A percentile compares a stretch with the other conserved stretches of the same genome.
Evolutionary conservation across 2,329 filamentous ascomycete species (phyloP).

Genomic region (Xylariaceae sp.): DNA sequence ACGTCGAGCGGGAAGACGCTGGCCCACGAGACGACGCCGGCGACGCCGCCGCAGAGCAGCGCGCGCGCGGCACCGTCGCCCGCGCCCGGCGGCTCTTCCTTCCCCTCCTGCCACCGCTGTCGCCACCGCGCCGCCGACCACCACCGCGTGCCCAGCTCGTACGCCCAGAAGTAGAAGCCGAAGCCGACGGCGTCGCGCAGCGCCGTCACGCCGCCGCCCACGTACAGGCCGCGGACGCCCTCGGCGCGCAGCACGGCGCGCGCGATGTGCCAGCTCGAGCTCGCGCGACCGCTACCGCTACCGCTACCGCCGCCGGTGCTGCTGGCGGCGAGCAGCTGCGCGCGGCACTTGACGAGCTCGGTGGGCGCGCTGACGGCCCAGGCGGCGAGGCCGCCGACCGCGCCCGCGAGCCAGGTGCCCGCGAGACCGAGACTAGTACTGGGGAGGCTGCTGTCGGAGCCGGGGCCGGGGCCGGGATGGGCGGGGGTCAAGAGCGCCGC

Average conservation of each 20-base stretch:
- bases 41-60: constrained; percentile 77
- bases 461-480: constrained; percentile 24
- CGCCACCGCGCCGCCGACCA: no score
- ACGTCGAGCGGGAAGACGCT: constrained; percentile 89
- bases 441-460: constrained; percentile 37
- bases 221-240: constrained; percentile 67
- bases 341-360: constrained; percentile 83
- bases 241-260: constrained; percentile 48
- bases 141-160: constrained; percentile 64
- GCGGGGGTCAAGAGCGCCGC: constrained; percentile 49
- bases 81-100: no score
- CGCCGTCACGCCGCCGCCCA: constrained; percentile 74
- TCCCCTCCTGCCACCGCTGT: no score
- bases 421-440: constrained; percentile 76
- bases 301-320: not conserved
- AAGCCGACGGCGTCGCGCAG: constrained; percentile 86
- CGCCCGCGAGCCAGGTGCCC: constrained; percentile 70
- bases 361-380: constrained; percentile 84
- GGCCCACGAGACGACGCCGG: constrained; percentile 81
- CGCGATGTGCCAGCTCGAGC: constrained; percentile 57
- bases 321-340: constrained; percentile 48
- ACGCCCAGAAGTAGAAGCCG: constrained; percentile 95
- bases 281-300: constrained; percentile 25
- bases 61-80: constrained; percentile 60
- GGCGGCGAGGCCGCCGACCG: constrained; percentile 72